Evolutionary conservation across 805 yeast species (phyloP).

Genomic region (Metschnikowia noctiluminum): DNA sequence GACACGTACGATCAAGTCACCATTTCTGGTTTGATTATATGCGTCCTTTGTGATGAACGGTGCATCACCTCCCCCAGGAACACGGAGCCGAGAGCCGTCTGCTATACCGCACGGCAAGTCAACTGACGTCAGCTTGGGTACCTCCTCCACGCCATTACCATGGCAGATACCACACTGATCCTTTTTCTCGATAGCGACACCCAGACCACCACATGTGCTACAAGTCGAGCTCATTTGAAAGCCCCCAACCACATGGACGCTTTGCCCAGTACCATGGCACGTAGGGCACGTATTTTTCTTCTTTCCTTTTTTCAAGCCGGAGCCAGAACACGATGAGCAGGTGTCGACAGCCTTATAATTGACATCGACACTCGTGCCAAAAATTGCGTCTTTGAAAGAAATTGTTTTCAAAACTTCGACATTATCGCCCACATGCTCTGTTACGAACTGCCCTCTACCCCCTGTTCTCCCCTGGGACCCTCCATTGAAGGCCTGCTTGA

Average conservation of each 20-base stretch:
- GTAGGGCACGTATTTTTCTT: slow-evolving; percentile 74
- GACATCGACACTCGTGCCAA: slow-evolving; percentile 66
- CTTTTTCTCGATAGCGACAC: slow-evolving; percentile 64
- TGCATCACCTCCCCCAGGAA: slow-evolving; percentile 87
- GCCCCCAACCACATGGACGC: slow-evolving; percentile 84
- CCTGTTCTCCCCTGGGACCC: slow-evolving; percentile 28
- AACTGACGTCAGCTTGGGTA: slow-evolving; percentile 66
- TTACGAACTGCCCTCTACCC: slow-evolving; percentile 49
- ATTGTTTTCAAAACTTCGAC: slow-evolving; percentile 75
- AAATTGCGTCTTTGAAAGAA: slow-evolving; percentile 81
- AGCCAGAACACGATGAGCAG: slow-evolving; percentile 78
- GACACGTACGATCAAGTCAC: slow-evolving; percentile 83
- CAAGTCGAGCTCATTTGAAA: slow-evolving; percentile 97
- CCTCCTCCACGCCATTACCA: slow-evolving; percentile 81
- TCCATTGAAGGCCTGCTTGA: slow-evolving; percentile 48
- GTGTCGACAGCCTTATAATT: slow-evolving; percentile 70
- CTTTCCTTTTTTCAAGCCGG: slow-evolving; percentile 77
- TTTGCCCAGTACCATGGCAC: slow-evolving; percentile 93
- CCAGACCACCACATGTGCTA: slow-evolving; percentile 81
- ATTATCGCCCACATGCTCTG: slow-evolving; percentile 86
- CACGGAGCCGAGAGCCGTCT: slow-evolving; percentile 81
- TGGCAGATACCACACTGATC: slow-evolving; percentile 80
- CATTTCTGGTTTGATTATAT: slow-evolving; percentile 66
- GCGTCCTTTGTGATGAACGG: slow-evolving; percentile 74
- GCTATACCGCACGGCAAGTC: slow-evolving; percentile 86